These are phyloP conservation scores for Cercospora zeina DNA, from an alignment of 2,329 filamentous ascomycete genomes.

Conservation along the genomic window DNA sequence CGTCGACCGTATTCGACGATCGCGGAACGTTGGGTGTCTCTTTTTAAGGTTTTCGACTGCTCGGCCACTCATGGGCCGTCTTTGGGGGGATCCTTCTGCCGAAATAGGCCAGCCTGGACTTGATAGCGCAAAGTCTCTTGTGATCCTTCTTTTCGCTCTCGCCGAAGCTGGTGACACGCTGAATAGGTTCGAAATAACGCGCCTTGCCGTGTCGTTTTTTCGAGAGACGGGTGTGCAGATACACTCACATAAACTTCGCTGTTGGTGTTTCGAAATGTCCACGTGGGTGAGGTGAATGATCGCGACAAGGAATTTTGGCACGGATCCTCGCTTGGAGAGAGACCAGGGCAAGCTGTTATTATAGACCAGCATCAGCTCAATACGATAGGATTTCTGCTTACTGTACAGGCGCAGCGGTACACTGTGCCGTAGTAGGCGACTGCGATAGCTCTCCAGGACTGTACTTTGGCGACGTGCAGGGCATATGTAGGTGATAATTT, in stretches of 20 bases:
- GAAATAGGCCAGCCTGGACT: background rate
- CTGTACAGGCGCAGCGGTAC: background rate
- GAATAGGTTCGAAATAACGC: background rate
- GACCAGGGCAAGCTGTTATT: background rate
- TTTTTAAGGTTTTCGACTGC: background rate
- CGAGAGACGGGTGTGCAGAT: background rate
- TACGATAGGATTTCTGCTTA: background rate
- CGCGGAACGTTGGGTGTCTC: background rate
- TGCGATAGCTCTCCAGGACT: background rate
- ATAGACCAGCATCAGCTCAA: background rate
- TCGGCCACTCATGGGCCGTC: background rate
- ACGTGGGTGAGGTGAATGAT: background rate
- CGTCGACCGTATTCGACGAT: background rate
- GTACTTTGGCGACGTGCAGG: background rate
- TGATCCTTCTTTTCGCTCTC: background rate
- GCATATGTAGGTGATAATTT: background rate
- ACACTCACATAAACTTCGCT: background rate
- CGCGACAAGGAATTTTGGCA: background rate
- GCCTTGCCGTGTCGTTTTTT: background rate
- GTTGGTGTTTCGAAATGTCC: background rate
- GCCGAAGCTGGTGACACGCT: background rate
- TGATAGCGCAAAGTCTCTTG: background rate
- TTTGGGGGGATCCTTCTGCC: background rate
- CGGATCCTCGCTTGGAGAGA: background rate
- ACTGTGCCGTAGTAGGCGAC: too few species aligned